Percentiles rank a stretch among this genome's conserved stretches.
phyloP scores from a whole-genome alignment of 163 green algal species.

The Prototheca wickerhamii region DNA sequence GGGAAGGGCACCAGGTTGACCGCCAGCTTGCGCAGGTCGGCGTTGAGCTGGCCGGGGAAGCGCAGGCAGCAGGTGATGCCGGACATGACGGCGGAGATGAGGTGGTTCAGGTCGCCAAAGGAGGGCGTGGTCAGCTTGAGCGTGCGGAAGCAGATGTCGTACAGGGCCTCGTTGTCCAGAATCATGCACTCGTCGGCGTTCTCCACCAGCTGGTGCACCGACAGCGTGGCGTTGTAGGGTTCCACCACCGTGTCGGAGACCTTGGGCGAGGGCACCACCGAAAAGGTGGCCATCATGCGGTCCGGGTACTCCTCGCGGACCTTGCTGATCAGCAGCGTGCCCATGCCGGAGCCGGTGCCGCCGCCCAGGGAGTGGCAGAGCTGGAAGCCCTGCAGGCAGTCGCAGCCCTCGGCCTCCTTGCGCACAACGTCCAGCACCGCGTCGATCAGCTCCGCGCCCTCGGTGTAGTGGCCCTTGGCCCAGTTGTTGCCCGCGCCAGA shows the following conservation, averaged over 20 bases:
- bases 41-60: slow-evolving; percentile 94
- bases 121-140: slow-evolving; percentile 98
- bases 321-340: slow-evolving; percentile 97
- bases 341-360: slow-evolving; percentile 97
- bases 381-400: slow-evolving; percentile 97
- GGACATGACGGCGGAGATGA: slow-evolving; percentile 98
- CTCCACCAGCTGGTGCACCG: slow-evolving; percentile 93
- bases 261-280: slow-evolving; percentile 93
- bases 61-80: slow-evolving; percentile 96
- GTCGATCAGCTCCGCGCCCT: slow-evolving; percentile 97
- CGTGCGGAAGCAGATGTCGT: slow-evolving; percentile 99
- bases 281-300: slow-evolving; percentile 99
- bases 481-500: slow-evolving; percentile 98
- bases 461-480: slow-evolving; percentile 99
- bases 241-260: slow-evolving; percentile 68
- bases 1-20: slow-evolving; percentile 98
- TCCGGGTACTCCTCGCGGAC: slow-evolving; percentile 97
- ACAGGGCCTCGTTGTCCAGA: slow-evolving; percentile 94
- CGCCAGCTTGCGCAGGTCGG: slow-evolving; percentile 91
- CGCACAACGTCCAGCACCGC: slow-evolving; percentile 92
- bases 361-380: slow-evolving; percentile 95
- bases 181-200: slow-evolving; percentile 97
- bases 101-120: slow-evolving; percentile 97
- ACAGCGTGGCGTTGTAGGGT: slow-evolving; percentile 76
- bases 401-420: slow-evolving; percentile 90